Evolutionary conservation across 371 early-diverging fungal species (phyloP), one percentile per base, ranked within the genome.

Genomic region (Mucor saturninus): DNA sequence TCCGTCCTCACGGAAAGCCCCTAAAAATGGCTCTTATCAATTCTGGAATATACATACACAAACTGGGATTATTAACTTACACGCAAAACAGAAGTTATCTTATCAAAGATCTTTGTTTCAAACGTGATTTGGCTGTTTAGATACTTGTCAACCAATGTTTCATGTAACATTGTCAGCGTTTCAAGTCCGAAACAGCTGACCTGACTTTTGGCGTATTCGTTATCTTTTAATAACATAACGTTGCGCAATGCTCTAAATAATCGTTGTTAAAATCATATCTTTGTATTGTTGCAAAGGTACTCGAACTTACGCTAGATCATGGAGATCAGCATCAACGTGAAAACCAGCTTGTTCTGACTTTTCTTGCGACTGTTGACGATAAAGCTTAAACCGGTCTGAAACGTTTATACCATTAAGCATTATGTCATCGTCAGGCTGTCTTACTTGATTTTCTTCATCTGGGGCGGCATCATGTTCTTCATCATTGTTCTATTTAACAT

Each of bases 11-110:
- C 15, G 28, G 55, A 56, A 31, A 62, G 54, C 54, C 32, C 48
- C 62, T 61, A 56, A 61, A 61, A 61, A 46, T 46, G 54, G 50
- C 3, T 45, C 45, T 53, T 61, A 35, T 54, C 61, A 61, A 54
- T 48, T 37, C 45, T 54, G 32, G 54, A 61, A 26, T 45, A 35
- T 61, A 54, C 37, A 61, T 40, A 15, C 42, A 59, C 35, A 35
- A 35, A 45, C 54, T 37, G 46, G 46, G 28, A 52, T 53, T 45
- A 43, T 61, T 61, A 45, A 46, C 54, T 61, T 61, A 61, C 46
- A 52, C 52, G 53, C 2, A 26, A 54, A 37, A 37, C 54, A 54
- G 54, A 61, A n/a, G 46, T 53, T 32, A 42, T 45, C 32, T 43
- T 31, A 13, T 61, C 45, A 21, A 21, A 21, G 35, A 61, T 53